Conservation (phyloP, 306 rosid genomes). For the Glycine latifolia region DNA sequence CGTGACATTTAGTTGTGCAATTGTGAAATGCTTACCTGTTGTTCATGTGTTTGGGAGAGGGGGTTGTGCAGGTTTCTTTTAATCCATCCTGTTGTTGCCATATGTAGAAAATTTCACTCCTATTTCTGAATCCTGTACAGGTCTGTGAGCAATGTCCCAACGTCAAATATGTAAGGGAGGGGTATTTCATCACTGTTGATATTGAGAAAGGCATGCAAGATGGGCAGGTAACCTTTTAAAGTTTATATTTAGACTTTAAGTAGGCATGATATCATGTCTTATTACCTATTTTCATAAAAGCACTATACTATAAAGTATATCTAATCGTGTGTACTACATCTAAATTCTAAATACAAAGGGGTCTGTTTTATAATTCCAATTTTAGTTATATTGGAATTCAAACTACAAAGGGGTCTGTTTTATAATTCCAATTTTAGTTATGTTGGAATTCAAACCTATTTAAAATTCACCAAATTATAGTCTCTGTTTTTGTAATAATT, state of each 20-base stretch:
- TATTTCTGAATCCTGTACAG: conserved; percentile 55
- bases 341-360: conserved; percentile 18
- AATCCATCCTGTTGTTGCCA: neutral
- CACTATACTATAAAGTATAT: conserved; percentile 25
- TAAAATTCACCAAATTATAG: neutral
- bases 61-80: conserved; percentile 18
- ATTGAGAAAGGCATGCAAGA: conserved; percentile 99
- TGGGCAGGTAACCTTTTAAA: conserved; percentile 80
- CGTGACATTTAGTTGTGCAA: conserved; percentile 19
- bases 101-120: conserved; percentile 29
- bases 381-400: conserved; percentile 22
- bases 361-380: conserved; percentile 8
- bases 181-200: conserved; percentile 89
- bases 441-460: conserved; percentile 16
- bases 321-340: neutral
- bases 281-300: neutral
- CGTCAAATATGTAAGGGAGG: conserved; percentile 93
- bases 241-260: conserved; percentile 34
- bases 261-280: neutral
- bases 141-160: conserved; percentile 96
- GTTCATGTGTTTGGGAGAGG: neutral
- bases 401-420: neutral
- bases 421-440: conserved; percentile 21
- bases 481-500: neutral
- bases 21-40: conserved; percentile 17